Evolutionary conservation across 352 stramenopile genomes (phyloP), one percentile per base, ranked within the genome.

Genomic region (Phytophthora boehmeriae): DNA sequence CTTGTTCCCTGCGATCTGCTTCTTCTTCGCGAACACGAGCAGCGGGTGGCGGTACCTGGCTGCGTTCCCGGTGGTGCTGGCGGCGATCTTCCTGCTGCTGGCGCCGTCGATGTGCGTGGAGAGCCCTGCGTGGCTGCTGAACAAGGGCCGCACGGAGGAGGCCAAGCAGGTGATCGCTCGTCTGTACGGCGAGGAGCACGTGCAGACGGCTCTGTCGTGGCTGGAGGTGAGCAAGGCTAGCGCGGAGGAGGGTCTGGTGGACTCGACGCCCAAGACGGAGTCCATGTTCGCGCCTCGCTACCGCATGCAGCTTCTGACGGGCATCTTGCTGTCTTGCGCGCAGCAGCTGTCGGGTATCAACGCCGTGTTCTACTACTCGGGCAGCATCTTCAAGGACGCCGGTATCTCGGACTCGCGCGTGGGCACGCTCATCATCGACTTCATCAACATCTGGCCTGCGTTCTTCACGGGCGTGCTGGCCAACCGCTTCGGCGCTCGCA

Each of bases 71-170:
- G 28, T 43, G 17, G 17, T 63, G 3, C 39, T 68, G 20, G 53
- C 61, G 9, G 41, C 36, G 0, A 46, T 69, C 38, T 69, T 64
- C 34, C 17, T 69, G 36, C 1, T 64, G 2, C 47, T 69, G 25
- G 61, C 61, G 17, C 61, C 61, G 41, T 47, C 49, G 2, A 51
- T 57, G 47, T 69, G 61, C 54, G 32, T 64, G 16, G 60, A 68
- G n/a, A 64, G 53, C 38, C 82, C 35, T 25, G 63, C 68, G 19
- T 73, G 69, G 41, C 70, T 83, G 42, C 75, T 81, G 52, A 78
- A 58, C 5, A 65, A 85, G 52, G 73, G 65, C n/a, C 80, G 43
- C 9, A 45, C 34, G 4, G 45, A 66, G 9, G 56, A 72, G 35
- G 67, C 63, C 1, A 66, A 72, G 34, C 19, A 67, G 10, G 59